Conservation (phyloP, 257 asterid genomes). For the Salvia rosmarinus region DNA sequence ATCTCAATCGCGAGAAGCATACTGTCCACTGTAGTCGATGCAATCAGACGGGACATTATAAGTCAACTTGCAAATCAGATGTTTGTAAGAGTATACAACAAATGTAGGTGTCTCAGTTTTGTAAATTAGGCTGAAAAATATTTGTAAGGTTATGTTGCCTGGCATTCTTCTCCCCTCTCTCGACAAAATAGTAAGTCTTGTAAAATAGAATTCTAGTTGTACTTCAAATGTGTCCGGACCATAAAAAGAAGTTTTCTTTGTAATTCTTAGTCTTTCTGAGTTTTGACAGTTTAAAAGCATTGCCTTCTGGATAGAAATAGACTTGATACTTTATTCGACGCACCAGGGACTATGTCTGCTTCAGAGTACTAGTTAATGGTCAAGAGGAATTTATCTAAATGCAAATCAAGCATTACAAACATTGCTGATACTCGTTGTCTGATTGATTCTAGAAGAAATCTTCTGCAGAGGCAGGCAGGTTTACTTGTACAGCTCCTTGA, state of each 20-base stretch:
- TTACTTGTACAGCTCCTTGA: conserved; percentile 85
- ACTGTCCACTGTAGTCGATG: conserved; percentile 71
- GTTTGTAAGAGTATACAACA: conserved; percentile 42
- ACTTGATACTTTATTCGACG: background rate
- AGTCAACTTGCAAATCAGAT: conserved; percentile 72
- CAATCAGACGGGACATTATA: conserved; percentile 72
- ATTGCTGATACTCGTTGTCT: background rate
- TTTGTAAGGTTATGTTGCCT: background rate
- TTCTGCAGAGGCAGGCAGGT: background rate
- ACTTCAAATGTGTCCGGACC: conserved; percentile 10
- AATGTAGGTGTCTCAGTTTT: conserved; percentile 40
- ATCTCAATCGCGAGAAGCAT: conserved; percentile 70
- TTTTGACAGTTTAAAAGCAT: background rate
- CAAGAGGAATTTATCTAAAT: background rate
- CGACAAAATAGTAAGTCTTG: conserved; percentile 15
- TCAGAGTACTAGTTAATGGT: background rate
- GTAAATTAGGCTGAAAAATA: conserved; percentile 24
- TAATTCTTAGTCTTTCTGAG: background rate
- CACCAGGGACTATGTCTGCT: background rate
- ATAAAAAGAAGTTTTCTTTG: background rate
- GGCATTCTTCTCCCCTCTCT: background rate
- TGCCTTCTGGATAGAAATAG: background rate
- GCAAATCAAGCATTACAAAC: conserved; percentile 13
- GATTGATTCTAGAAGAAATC: background rate
- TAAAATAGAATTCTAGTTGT: conserved; percentile 22